Evolutionary conservation across 176 grass and related monocot species (phyloP).

Genomic region (Oropetium thomaeum): DNA sequence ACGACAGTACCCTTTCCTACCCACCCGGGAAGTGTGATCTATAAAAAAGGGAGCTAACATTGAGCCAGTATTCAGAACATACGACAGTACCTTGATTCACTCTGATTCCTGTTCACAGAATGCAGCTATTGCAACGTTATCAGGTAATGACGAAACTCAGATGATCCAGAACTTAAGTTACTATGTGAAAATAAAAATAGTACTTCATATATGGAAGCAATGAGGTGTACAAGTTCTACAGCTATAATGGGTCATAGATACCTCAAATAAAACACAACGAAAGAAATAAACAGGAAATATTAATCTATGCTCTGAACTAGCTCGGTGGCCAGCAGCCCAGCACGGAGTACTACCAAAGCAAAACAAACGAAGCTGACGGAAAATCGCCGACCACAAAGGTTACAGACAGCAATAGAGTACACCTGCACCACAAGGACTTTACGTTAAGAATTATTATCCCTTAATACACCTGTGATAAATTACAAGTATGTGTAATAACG

Average conservation of each 20-base stretch:
- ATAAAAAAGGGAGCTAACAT: no score
- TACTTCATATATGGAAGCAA: neutral
- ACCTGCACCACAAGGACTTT: slow-evolving; percentile 44
- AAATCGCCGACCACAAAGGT: no score
- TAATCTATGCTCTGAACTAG: neutral
- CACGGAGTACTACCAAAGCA: neutral
- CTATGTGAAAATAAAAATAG: neutral
- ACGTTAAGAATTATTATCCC: slow-evolving; percentile 33
- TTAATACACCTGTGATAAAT: slow-evolving; percentile 37
- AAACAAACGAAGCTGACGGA: neutral
- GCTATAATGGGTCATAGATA: no score
- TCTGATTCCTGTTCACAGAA: no score
- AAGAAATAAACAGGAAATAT: neutral
- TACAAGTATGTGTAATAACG: slow-evolving; percentile 29
- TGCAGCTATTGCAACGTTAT: no score
- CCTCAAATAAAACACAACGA: neutral
- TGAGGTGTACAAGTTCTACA: neutral
- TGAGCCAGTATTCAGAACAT: no score
- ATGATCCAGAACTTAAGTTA: neutral
- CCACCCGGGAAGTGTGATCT: no score
- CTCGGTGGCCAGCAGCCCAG: neutral
- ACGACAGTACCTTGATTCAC: no score
- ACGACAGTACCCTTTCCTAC: no score
- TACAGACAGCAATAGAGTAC: slow-evolving; percentile 20
- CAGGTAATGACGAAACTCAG: neutral